Evolutionary conservation across 495 filamentous ascomycete genomes (phyloP).

Genomic region (Penicillium tannophilum): DNA sequence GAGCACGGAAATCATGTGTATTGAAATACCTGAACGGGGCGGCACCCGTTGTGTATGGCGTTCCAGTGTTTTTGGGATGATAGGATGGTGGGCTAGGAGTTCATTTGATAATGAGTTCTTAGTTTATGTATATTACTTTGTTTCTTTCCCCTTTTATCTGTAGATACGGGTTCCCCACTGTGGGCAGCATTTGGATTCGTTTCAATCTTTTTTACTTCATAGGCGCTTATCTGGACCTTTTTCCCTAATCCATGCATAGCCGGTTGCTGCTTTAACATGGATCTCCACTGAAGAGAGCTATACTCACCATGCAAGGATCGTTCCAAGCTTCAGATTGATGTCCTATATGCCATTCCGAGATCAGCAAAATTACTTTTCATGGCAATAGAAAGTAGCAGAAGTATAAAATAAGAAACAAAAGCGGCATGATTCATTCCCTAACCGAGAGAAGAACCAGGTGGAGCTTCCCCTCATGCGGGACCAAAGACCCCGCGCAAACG

Average conservation of each 20-base stretch:
- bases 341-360: background rate
- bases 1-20: constrained; percentile 71
- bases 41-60: constrained; percentile 89
- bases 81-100: background rate
- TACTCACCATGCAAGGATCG: background rate
- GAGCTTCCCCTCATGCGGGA: constrained; percentile 32
- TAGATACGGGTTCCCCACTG: constrained; percentile 20
- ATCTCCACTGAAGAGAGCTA: background rate
- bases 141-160: background rate
- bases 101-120: background rate
- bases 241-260: constrained; percentile 13
- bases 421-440: background rate
- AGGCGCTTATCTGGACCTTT: constrained; percentile 7
- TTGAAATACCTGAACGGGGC: constrained; percentile 91
- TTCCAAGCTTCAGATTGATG: background rate
- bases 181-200: constrained; percentile 22
- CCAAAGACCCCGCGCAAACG: constrained; percentile 29
- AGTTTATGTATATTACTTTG: constrained; percentile 2
- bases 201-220: constrained; percentile 8
- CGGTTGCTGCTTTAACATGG: constrained; percentile 3
- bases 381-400: background rate
- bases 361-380: background rate
- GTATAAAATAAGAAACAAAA: background rate
- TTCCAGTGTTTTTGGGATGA: constrained; percentile 79
- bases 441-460: constrained; percentile 6